Evolutionary conservation across 73 alveolate species (phyloP), one percentile per base, ranked within the genome.

Genomic region (Tetrahymena borealis): DNA sequence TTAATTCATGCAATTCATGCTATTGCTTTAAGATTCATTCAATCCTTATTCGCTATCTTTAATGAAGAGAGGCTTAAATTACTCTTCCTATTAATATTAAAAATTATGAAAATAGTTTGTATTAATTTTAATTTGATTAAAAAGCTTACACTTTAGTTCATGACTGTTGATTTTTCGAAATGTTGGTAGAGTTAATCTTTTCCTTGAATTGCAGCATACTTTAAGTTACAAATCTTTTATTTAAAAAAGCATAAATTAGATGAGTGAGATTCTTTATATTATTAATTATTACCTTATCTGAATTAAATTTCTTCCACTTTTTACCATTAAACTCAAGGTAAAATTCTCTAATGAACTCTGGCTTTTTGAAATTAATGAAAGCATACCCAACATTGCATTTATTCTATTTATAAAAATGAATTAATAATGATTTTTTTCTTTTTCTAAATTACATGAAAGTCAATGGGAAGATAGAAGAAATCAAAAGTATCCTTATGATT

Each of bases 371-470:
- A 93, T 98, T 97, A 91, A 98, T 96, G 97, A 98, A 98, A 32
- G 99, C 99, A 91, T 98, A 98, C 33, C 99, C 99, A 39, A 97
- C 98, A 91, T 98, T 97, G 91, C 99, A 98, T 40, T 94, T 91
- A 90, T 96, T 96, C 91, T 96, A 79, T 24, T 43, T 43, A n/a
- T 60, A 24, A 18, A 41, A 15, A n/a, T n/a, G n/a, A n/a, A n/a
- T n/a, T n/a, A n/a, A n/a, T n/a, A n/a, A n/a, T n/a, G n/a, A 97
- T 38, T 95, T 94, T 91, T 96, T 97, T 93, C 91, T n/a, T n/a
- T n/a, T n/a, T n/a, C n/a, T n/a, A n/a, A n/a, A 15, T 60, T 60
- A 60, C 85, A 60, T 60, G 95, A 39, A 96, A 96, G 94, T 97
- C 99, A 40, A 95, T 92, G 35, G 99, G 99, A 40, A 97, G 95